Conservation (phyloP, 257 asterid genomes). For the Solanum appendiculatum region DNA sequence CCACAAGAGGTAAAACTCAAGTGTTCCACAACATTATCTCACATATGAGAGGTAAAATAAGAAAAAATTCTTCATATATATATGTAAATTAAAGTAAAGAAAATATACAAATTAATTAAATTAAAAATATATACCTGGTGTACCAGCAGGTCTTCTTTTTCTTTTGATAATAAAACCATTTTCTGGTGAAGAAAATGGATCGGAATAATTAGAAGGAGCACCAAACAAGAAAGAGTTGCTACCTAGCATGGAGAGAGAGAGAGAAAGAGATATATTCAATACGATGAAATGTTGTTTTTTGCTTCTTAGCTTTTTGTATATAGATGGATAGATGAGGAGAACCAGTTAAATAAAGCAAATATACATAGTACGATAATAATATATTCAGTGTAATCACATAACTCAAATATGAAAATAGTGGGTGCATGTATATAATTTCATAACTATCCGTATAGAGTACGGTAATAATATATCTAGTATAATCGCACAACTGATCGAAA, state of each 20-base stretch:
- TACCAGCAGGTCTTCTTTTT: conserved; percentile 36
- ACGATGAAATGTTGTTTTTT: neutral
- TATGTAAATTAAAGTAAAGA: neutral
- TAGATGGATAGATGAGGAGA: neutral
- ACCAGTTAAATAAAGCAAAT: neutral
- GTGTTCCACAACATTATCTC: neutral
- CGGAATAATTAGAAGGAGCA: conserved; percentile 12
- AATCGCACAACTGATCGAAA: no score
- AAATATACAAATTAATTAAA: neutral
- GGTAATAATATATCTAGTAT: no score
- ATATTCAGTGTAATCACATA: neutral
- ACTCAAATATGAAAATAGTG: no score
- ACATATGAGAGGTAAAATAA: no score
- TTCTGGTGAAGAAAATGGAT: conserved; percentile 9
- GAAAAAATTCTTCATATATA: neutral
- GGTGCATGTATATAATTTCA: no score
- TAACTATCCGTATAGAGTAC: no score
- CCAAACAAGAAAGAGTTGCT: conserved; percentile 21
- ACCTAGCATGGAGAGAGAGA: conserved; percentile 12
- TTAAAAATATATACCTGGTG: conserved; percentile 20
- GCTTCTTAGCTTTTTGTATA: neutral
- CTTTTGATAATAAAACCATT: conserved; percentile 18
- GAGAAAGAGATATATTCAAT: neutral
- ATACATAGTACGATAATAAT: neutral
- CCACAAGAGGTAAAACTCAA: neutral